Conservation (phyloP, 768 basidiomycete genomes). For the Ephemerocybe angulata region DNA sequence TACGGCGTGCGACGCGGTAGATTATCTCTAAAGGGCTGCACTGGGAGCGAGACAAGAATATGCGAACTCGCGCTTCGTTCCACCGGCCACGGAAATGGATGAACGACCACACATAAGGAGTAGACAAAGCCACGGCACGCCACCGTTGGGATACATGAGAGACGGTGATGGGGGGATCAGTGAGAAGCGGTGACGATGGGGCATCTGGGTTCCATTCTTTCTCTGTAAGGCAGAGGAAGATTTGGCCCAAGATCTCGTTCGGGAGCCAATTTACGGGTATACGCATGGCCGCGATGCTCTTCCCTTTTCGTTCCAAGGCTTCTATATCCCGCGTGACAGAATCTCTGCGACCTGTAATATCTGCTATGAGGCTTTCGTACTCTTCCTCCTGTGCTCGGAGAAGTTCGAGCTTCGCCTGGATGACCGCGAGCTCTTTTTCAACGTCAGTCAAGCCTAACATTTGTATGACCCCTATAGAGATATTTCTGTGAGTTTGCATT, state of each 20-base stretch:
- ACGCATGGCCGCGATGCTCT: conserved; percentile 35
- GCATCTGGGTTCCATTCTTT: conserved; percentile 20
- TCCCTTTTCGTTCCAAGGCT: conserved; percentile 25
- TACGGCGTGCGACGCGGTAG: conserved; percentile 22
- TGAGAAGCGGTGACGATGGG: too few species aligned
- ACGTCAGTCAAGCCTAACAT: too few species aligned
- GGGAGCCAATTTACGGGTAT: conserved; percentile 52
- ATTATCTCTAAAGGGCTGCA: conserved; percentile 31
- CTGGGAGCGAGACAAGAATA: conserved; percentile 35
- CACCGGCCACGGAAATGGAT: conserved; percentile 17
- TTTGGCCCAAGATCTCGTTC: conserved; percentile 41
- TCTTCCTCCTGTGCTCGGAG: conserved; percentile 37
- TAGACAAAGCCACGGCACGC: conserved; percentile 41
- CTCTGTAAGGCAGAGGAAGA: conserved; percentile 33
- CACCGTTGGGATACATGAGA: conserved; percentile 44
- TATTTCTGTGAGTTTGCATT: too few species aligned
- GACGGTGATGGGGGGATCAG: conserved; percentile 8
- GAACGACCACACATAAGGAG: conserved; percentile 43
- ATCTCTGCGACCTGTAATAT: conserved; percentile 36
- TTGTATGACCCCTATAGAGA: too few species aligned
- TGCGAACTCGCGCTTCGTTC: conserved; percentile 7
- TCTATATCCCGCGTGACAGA: conserved; percentile 31
- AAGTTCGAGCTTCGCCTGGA: conserved; percentile 35
- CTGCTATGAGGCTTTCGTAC: conserved; percentile 36
- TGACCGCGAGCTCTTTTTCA: conserved; percentile 28